Conservation (phyloP, 2,329 filamentous ascomycete species). For the Diaporthe velutina region DNA sequence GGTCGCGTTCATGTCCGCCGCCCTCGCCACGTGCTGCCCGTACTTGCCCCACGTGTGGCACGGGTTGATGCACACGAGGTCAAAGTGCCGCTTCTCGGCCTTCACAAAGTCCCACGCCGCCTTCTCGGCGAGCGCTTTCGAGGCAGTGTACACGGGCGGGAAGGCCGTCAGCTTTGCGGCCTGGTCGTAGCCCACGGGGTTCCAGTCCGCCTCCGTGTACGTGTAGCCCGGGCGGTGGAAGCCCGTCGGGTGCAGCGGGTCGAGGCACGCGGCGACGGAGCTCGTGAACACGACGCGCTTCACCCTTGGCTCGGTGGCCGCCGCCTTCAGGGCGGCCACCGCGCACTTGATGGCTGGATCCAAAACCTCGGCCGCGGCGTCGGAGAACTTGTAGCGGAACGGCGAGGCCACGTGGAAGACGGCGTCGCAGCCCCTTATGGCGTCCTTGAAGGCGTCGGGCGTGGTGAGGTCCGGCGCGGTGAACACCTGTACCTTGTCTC, state of each 20-base stretch:
- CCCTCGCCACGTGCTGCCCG: neutral
- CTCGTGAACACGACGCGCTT: neutral
- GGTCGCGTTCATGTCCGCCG: slow-evolving; percentile 5
- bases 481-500: neutral
- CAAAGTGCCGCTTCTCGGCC: neutral
- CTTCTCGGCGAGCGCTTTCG: neutral
- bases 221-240: neutral
- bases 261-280: neutral
- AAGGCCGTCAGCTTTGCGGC: neutral
- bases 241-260: neutral
- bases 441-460: neutral
- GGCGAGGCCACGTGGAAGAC: slow-evolving; percentile 4
- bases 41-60: neutral
- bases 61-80: neutral
- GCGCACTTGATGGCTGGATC: neutral
- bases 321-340: neutral
- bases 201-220: neutral
- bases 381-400: slow-evolving; percentile 1
- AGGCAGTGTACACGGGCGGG: slow-evolving; percentile 1
- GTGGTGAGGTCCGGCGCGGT: neutral
- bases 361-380: slow-evolving; percentile 1
- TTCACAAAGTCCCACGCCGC: slow-evolving; percentile 4
- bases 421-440: neutral
- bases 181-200: neutral
- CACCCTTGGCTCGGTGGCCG: neutral